These are phyloP conservation scores for Clarireedia hainanense DNA, from an alignment of 2,329 filamentous ascomycete species.

Conservation along the genomic window DNA sequence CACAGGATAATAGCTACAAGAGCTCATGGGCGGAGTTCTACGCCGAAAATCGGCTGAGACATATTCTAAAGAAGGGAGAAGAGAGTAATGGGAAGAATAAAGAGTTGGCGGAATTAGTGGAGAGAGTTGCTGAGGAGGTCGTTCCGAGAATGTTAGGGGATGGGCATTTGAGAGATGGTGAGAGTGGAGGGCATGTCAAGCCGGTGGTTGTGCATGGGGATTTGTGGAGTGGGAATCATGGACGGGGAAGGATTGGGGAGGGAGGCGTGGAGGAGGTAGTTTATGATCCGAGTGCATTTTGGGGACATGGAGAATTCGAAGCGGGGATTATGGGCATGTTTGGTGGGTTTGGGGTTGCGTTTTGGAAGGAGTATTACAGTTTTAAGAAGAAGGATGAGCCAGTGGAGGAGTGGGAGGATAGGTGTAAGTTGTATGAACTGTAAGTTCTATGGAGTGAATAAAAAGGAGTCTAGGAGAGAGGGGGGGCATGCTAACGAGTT, in stretches of 20 bases:
- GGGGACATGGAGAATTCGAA: slow-evolving; percentile 84
- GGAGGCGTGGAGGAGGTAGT: slow-evolving; percentile 63
- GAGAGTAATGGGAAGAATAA: slow-evolving; percentile 55
- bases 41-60: slow-evolving; percentile 63
- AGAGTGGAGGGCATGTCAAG: slow-evolving; percentile 43
- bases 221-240: slow-evolving; percentile 85
- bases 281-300: slow-evolving; percentile 74
- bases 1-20: slow-evolving; percentile 69
- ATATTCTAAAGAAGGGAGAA: slow-evolving; percentile 52
- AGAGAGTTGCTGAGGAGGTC: slow-evolving; percentile 53
- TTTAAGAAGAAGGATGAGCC: slow-evolving; percentile 76
- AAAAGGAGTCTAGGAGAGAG: neutral
- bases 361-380: slow-evolving; percentile 70
- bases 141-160: slow-evolving; percentile 72
- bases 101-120: slow-evolving; percentile 55
- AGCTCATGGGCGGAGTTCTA: slow-evolving; percentile 81
- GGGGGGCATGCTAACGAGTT: slow-evolving; percentile 1
- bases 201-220: slow-evolving; percentile 87
- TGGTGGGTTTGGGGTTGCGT: slow-evolving; percentile 68
- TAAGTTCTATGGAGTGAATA: slow-evolving; percentile 38
- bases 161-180: slow-evolving; percentile 46
- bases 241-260: slow-evolving; percentile 50
- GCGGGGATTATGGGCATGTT: slow-evolving; percentile 96
- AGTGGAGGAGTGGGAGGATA: slow-evolving; percentile 74
- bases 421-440: slow-evolving; percentile 74